phyloP scores from a whole-genome alignment of 1,139 yeast species.

The Wickerhamomyces sp. region DNA sequence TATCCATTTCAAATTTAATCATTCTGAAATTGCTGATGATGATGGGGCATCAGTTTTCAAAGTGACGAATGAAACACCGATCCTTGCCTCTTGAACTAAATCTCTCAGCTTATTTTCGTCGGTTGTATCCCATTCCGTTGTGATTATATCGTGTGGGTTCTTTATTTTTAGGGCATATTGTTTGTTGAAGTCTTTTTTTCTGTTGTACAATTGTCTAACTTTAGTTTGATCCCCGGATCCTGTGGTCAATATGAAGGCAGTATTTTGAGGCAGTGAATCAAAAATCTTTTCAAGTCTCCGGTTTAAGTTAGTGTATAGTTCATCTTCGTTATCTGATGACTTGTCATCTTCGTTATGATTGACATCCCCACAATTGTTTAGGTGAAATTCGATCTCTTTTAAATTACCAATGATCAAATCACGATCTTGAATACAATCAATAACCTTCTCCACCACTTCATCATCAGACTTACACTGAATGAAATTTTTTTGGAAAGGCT shows the following conservation, averaged over 20 bases:
- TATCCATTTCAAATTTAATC: not conserved
- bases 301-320: slow-evolving; percentile 31
- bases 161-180: slow-evolving; percentile 32
- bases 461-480: slow-evolving; percentile 53
- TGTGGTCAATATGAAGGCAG: slow-evolving; percentile 57
- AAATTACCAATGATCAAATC: slow-evolving; percentile 53
- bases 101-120: slow-evolving; percentile 38
- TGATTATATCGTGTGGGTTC: slow-evolving; percentile 40
- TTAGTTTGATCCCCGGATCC: slow-evolving; percentile 59
- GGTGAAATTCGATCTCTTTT: slow-evolving; percentile 51
- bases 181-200: slow-evolving; percentile 31
- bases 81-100: slow-evolving; percentile 46
- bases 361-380: slow-evolving; percentile 6
- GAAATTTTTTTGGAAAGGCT: slow-evolving; percentile 19
- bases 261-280: slow-evolving; percentile 47
- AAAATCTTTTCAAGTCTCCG: slow-evolving; percentile 45
- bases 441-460: slow-evolving; percentile 43
- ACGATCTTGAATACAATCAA: slow-evolving; percentile 34
- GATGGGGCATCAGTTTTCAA: slow-evolving; percentile 28
- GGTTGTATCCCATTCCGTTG: slow-evolving; percentile 43
- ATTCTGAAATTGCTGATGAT: not conserved
- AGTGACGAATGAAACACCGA: slow-evolving; percentile 49
- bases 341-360: slow-evolving; percentile 17
- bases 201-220: slow-evolving; percentile 42
- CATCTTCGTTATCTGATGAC: slow-evolving; percentile 7